These are phyloP conservation scores for Cucumis hystrix DNA, from an alignment of 306 rosid genomes.

Conservation along the genomic window DNA sequence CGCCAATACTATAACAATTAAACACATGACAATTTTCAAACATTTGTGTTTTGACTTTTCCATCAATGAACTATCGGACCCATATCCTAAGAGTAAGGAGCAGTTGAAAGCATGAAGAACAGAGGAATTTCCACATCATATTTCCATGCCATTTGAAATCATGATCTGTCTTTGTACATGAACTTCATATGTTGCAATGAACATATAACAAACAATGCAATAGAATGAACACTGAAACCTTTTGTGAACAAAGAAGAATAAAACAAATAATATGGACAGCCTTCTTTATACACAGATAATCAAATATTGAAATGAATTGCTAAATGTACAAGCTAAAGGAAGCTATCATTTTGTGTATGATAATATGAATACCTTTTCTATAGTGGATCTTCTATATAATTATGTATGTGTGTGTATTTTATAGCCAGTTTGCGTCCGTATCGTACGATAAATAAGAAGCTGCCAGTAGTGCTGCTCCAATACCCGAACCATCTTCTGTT, in stretches of 20 bases:
- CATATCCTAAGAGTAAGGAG: too few relatives aligned
- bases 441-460: slow-evolving; percentile 52
- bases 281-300: slow-evolving; percentile 1
- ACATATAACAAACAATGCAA: neutral
- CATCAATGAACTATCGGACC: too few relatives aligned
- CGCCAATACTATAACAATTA: too few relatives aligned
- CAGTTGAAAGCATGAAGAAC: neutral
- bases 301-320: slow-evolving; percentile 33
- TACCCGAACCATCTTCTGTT: slow-evolving; percentile 82
- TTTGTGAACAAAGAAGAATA: neutral
- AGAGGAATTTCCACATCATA: neutral
- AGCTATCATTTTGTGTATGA: neutral
- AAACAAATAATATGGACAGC: neutral
- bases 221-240: neutral
- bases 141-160: neutral
- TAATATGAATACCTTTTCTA: slow-evolving; percentile 27
- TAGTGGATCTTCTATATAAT: neutral
- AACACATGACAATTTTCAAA: neutral
- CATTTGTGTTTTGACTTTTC: too few relatives aligned
- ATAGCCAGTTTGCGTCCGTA: slow-evolving; percentile 36
- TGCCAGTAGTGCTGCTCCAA: slow-evolving; percentile 79
- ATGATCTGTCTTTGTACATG: neutral
- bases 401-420: slow-evolving; percentile 35
- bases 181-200: neutral
- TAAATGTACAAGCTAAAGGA: slow-evolving; percentile 46